phyloP scores from a whole-genome alignment of 75 land plant genomes.

The Cunninghamia lanceolata region DNA sequence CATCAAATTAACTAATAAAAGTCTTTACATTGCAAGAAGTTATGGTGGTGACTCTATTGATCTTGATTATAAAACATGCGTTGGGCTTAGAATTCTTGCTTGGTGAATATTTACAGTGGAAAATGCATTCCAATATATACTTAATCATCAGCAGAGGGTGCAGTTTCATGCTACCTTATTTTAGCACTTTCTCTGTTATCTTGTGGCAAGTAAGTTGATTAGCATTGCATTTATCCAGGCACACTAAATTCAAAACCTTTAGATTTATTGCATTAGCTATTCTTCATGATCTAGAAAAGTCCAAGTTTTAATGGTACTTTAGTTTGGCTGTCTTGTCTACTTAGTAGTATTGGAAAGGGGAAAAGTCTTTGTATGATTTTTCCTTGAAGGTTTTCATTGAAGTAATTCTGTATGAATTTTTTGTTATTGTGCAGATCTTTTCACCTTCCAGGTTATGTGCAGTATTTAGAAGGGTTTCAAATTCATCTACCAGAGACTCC shows the following conservation, averaged over 20 bases:
- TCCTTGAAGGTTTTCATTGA: neutral
- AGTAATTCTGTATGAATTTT: neutral
- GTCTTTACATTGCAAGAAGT: neutral
- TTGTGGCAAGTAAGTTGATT: neutral
- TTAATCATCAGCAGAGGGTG: neutral
- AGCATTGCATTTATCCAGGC: neutral
- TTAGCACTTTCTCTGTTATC: neutral
- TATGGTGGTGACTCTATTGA: neutral
- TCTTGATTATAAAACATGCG: neutral
- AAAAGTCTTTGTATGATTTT: neutral
- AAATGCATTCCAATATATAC: neutral
- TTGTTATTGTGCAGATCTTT: neutral
- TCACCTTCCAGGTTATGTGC: slow-evolving; percentile 2
- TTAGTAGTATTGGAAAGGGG: neutral
- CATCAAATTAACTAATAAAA: neutral
- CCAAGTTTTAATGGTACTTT: neutral
- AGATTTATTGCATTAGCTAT: neutral
- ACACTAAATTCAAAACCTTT: neutral
- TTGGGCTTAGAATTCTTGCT: neutral
- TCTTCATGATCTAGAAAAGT: neutral
- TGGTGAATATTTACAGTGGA: neutral
- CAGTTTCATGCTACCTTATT: neutral
- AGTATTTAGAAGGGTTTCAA: neutral
- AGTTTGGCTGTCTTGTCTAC: neutral
- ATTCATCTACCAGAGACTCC: neutral